Base-by-base conservation (phyloP, 441 rosid species). In the Jatropha podagrica region DNA sequence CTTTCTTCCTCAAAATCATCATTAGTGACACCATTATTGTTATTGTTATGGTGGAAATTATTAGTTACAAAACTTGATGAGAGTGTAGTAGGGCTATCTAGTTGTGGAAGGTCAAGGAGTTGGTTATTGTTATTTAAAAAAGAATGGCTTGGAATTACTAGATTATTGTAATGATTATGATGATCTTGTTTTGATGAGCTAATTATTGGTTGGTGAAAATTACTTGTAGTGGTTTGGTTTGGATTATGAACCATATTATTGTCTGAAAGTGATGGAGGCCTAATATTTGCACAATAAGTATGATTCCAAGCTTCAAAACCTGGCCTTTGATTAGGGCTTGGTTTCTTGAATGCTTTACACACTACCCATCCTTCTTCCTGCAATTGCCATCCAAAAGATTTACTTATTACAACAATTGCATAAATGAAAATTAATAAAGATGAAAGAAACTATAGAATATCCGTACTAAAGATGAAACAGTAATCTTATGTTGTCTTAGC, bases 361-460 rank as follows among this genome's bases (percentile, higher is more conserved):
- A 95, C 99, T 65, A 91, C 99, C 99, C 99, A 95, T 54, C 99
- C 99, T 85, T 95, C 97, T 81, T 95, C 99, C 97, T 95, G 93
- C 71, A 77, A 56, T 67, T 75, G 10, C 40, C 46, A 67, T 7
- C 15, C 20, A 3, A 41, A 44, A 20, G 4, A 3, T 41, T 17
- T 52, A 17, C 14, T 54, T 54, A 6, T 52, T 17, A 44, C 7
- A 17, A 44, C 9, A 4, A 44, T 1, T 44, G 46, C 46, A 42
- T 42, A 42, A 42, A 44, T 44, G 48, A 44, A 44, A 4, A 44
- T 32, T 32, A 32, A 32, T 32, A 32, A 32, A 32, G 32, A 32
- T 32, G 32, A 32, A 32, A 32, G 32, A 32, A 32, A 32, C 32
- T 32, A 32, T 32, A 32, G 32, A 32, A 32, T 32, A 32, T 32